phyloP scores from a whole-genome alignment of 139 green algal species.

The Mesotaenium endlicherianum region DNA sequence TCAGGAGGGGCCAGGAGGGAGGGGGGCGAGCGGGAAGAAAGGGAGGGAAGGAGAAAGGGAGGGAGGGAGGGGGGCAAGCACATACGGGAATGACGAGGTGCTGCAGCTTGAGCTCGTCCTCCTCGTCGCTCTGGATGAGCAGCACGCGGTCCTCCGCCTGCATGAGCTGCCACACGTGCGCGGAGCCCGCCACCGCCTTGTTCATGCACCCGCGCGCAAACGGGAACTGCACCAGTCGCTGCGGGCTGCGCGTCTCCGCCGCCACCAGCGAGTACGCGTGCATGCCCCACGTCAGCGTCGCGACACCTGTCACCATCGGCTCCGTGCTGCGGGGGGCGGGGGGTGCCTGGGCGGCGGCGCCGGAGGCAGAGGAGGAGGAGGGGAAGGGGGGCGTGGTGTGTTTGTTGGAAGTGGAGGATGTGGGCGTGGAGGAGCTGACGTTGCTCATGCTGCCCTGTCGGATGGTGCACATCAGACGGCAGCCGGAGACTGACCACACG shows the following conservation, averaged over 20 bases:
- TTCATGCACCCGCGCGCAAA: conserved; percentile 41
- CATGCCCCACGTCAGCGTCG: conserved; percentile 28
- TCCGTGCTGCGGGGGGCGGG: conserved; percentile 2
- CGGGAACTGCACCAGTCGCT: conserved; percentile 41
- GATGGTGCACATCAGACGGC: conserved; percentile 55
- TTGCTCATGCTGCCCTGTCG: conserved; percentile 47
- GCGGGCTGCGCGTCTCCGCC: conserved; percentile 12
- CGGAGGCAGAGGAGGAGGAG: neutral
- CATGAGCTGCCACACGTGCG: conserved; percentile 48
- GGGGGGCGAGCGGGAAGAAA: too few relatives aligned
- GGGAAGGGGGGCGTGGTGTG: neutral
- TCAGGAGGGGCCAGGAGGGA: neutral
- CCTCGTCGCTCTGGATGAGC: conserved; percentile 65
- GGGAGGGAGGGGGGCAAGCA: neutral
- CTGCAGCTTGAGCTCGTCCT: conserved; percentile 46
- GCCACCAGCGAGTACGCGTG: conserved; percentile 47
- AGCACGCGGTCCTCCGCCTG: conserved; percentile 75
- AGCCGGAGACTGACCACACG: conserved; percentile 56
- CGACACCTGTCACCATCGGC: conserved; percentile 41
- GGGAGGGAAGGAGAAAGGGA: neutral
- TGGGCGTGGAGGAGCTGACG: neutral
- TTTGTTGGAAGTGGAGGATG: neutral
- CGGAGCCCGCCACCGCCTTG: conserved; percentile 25
- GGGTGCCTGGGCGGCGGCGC: neutral
- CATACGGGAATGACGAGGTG: conserved; percentile 49